phyloP scores from a whole-genome alignment of 108 stramenopile genomes.

The Pseudonitzschia delicatissima region DNA sequence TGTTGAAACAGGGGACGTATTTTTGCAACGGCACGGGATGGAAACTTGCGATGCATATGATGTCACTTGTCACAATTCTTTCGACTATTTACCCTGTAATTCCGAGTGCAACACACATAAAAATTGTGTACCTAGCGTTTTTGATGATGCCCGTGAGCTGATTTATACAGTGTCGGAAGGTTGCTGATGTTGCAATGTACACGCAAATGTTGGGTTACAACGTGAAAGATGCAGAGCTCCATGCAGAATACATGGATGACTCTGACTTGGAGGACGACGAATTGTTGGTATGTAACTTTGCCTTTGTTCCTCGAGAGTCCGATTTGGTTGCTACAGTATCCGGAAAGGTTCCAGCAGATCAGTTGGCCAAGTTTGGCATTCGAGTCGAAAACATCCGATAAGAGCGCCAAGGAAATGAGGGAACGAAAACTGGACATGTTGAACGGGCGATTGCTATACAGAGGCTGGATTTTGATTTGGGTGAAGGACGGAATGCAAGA shows the following conservation, averaged over 20 bases:
- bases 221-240: constrained; percentile 37
- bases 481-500: constrained; percentile 43
- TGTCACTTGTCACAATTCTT: constrained; percentile 41
- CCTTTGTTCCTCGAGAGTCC: constrained; percentile 65
- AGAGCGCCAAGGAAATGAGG: constrained; percentile 14
- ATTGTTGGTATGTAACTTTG: constrained; percentile 65
- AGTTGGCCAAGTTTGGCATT: constrained; percentile 49
- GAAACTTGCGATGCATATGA: constrained; percentile 43
- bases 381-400: constrained; percentile 13
- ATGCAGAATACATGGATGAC: constrained; percentile 59
- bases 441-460: constrained; percentile 69
- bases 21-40: constrained; percentile 43
- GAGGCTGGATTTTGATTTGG: constrained; percentile 68
- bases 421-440: constrained; percentile 34
- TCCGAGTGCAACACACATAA: constrained; percentile 66
- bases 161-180: constrained; percentile 51
- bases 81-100: constrained; percentile 49
- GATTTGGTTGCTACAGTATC: constrained; percentile 47
- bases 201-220: constrained; percentile 62
- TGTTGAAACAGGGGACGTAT: constrained; percentile 44
- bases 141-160: constrained; percentile 47
- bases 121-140: constrained; percentile 60
- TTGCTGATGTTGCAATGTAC: constrained; percentile 72
- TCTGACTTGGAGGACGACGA: constrained; percentile 34
- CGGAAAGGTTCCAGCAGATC: constrained; percentile 47